Evolutionary conservation across 345 rosid species (phyloP).

Genomic region (Euphorbia peplus): DNA sequence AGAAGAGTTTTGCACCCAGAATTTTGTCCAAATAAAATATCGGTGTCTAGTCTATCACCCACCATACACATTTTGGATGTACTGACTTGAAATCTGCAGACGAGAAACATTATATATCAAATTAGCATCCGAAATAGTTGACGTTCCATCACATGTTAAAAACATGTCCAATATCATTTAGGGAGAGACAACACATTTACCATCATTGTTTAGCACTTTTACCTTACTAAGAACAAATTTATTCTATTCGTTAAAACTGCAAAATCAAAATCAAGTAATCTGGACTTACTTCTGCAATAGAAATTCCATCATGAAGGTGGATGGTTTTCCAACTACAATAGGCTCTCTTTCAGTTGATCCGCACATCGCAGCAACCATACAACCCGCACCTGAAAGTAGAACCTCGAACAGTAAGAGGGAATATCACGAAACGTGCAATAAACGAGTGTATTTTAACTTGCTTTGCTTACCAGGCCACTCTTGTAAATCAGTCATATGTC

Average conservation of each 20-base stretch:
- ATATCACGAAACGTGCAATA: not conserved
- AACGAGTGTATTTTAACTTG: not conserved
- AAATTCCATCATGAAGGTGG: constrained; percentile 90
- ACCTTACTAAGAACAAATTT: no score
- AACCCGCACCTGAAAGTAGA: constrained; percentile 73
- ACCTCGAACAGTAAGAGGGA: constrained; percentile 9
- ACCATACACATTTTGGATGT: constrained; percentile 93
- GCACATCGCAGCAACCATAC: constrained; percentile 85
- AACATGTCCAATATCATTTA: no score
- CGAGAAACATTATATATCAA: not conserved
- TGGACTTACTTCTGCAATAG: constrained; percentile 66
- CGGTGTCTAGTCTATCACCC: constrained; percentile 90
- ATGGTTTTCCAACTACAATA: constrained; percentile 87
- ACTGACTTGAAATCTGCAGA: constrained; percentile 51
- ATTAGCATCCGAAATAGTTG: no score
- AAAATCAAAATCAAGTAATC: not conserved
- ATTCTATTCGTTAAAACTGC: no score
- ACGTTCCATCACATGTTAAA: no score
- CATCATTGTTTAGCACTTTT: no score
- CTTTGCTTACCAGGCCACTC: constrained; percentile 98
- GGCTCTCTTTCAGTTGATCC: constrained; percentile 78
- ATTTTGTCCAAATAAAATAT: constrained; percentile 76
- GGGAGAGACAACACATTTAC: no score
- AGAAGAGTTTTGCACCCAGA: constrained; percentile 89
- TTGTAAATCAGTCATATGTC: constrained; percentile 78